Base-by-base conservation (phyloP, 768 basidiomycete genomes). In the Cyathus striatus region DNA sequence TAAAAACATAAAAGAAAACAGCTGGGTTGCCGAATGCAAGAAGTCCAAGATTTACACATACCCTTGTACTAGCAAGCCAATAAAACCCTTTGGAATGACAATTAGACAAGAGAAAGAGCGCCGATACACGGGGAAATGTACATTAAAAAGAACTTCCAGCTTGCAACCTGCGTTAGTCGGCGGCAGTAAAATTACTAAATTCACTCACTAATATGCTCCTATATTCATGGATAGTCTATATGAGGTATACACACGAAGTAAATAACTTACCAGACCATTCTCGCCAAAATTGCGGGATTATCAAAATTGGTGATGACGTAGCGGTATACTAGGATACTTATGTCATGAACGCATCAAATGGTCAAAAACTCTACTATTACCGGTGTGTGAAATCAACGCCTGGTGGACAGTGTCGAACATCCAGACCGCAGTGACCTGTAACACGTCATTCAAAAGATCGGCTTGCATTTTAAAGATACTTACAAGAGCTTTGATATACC, bases 91-190 rank as follows among this genome's bases (percentile, higher is more conserved):
- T 9, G 33, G 24, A 27, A 10, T 21, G 17, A 10, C 10, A 33
- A 33, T 34, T 43, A 42, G 21, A 27, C 41, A 27, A 14, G 33
- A 32, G 37, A 17, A 20, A 34, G 30, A n/a, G 34, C 7, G 5
- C 7, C 12, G 39, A 27, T 33, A 9, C 21, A 27, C n/a, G 26
- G 27, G 17, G 17, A 17, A 20, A 50, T 66, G 45, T 48, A 76
- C 78, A 50, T 76, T 79, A 55, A 78, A 78, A 25, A 79, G 52
- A 10, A 80, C 77, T 58, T 80, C 78, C 17, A 76, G 67, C 76
- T 78, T 42, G 37, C 20, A 32, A 41, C 9, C 21, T 33, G 21
- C 26, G 17, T 47, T 23, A 22, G n/a, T 10, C 14, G n/a, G 41
- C 12, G 4, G 21, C 5, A 42, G 9, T 10, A 7, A 27, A 13